Percentiles rank a stretch among this genome's conserved stretches.
Evolutionary conservation across 2,329 filamentous ascomycete species (phyloP).

Genomic region (Dothideomycetidae sp.): DNA sequence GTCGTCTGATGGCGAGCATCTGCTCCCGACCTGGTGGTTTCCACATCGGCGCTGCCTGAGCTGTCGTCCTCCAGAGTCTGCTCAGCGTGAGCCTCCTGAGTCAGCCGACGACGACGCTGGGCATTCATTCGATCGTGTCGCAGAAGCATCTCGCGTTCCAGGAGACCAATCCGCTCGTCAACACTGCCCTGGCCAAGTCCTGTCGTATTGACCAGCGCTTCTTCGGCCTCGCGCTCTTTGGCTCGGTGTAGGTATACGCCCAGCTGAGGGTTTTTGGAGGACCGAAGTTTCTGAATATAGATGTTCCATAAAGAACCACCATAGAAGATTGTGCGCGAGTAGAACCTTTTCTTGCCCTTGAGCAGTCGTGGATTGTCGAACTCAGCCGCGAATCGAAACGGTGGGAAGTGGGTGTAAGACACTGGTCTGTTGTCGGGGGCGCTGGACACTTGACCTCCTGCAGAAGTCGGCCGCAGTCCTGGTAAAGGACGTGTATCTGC

Average conservation of each 20-base stretch:
- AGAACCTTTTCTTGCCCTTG: conserved; percentile 45
- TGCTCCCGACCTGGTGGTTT: conserved; percentile 21
- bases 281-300: conserved; percentile 46
- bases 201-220: conserved; percentile 26
- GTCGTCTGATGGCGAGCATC: conserved; percentile 3
- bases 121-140: conserved; percentile 22
- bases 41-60: conserved; percentile 32
- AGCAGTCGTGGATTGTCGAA: conserved; percentile 42
- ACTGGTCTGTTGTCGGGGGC: conserved; percentile 21
- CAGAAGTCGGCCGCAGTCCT: conserved; percentile 8
- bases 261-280: conserved; percentile 40
- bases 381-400: conserved; percentile 44
- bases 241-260: conserved; percentile 46
- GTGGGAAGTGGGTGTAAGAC: conserved; percentile 40
- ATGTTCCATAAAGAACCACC: conserved; percentile 47
- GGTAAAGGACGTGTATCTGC: conserved; percentile 19
- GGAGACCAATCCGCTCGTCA: conserved; percentile 39
- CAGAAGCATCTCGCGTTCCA: conserved; percentile 39
- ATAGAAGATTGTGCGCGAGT: conserved; percentile 45
- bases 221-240: conserved; percentile 39
- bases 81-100: conserved; percentile 4
- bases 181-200: conserved; percentile 30
- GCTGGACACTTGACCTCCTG: conserved; percentile 16
- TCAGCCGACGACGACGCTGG: conserved; percentile 15
- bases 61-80: conserved; percentile 22